Evolutionary conservation across 208 protist genomes (phyloP).

Genomic region (Leishmania guyanensis): DNA sequence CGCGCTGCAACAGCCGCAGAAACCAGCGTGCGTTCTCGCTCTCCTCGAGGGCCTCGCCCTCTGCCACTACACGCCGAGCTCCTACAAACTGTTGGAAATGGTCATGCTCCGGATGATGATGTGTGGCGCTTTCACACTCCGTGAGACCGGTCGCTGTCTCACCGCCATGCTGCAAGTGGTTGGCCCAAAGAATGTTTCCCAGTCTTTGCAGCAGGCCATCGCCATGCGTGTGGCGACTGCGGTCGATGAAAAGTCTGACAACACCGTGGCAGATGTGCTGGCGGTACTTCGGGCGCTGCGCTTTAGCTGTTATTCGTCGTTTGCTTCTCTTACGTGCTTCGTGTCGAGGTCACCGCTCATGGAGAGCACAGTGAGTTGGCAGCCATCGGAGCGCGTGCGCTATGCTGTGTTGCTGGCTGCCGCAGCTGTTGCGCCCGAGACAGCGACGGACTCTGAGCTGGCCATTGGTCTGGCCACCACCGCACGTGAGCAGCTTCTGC

Average conservation of each 20-base stretch:
- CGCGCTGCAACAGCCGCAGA: slow-evolving; percentile 43
- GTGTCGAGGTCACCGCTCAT: slow-evolving; percentile 19
- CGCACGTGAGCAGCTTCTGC: slow-evolving; percentile 9
- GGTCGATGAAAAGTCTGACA: not conserved
- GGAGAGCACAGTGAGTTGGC: slow-evolving; percentile 1
- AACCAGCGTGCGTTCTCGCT: slow-evolving; percentile 30
- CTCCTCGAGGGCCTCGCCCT: slow-evolving; percentile 68
- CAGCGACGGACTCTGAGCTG: slow-evolving; percentile 2
- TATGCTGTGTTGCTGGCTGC: slow-evolving; percentile 30
- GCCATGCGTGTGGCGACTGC: slow-evolving; percentile 35
- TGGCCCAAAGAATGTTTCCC: slow-evolving; percentile 38
- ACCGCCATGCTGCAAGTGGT: slow-evolving; percentile 40
- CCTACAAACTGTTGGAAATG: slow-evolving; percentile 65
- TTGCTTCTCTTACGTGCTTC: slow-evolving; percentile 24
- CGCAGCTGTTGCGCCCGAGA: not conserved
- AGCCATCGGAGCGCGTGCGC: slow-evolving; percentile 10
- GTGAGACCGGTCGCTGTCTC: slow-evolving; percentile 41
- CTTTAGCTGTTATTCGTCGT: slow-evolving; percentile 28
- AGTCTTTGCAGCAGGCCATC: slow-evolving; percentile 44
- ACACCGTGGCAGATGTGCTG: not conserved
- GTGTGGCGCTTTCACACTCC: slow-evolving; percentile 26
- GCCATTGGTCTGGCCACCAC: not conserved
- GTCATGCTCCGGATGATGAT: slow-evolving; percentile 59
- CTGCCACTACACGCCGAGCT: slow-evolving; percentile 58
- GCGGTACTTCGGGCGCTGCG: slow-evolving; percentile 29